Conservation (phyloP, 2,329 filamentous ascomycete genomes). For the Dryadomyces quercus-mongolicae region DNA sequence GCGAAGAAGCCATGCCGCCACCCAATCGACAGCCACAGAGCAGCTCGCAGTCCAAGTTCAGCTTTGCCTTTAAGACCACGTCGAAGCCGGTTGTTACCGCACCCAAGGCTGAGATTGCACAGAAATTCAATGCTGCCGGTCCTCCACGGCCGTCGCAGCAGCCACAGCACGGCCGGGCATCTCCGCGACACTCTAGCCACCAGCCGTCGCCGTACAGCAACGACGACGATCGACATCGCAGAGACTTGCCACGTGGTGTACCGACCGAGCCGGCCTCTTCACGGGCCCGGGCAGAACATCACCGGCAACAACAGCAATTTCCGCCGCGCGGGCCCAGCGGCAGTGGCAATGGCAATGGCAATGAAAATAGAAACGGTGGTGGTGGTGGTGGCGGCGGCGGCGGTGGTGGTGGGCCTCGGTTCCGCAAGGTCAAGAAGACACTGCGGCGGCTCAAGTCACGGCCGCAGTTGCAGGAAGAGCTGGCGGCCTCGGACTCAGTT, state of each 20-base stretch:
- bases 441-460: slow-evolving; percentile 60
- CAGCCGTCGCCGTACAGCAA: not conserved
- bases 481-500: slow-evolving; percentile 72
- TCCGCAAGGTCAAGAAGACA: slow-evolving; percentile 53
- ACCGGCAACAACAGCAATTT: slow-evolving; percentile 7
- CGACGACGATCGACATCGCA: slow-evolving; percentile 16
- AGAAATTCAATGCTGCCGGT: slow-evolving; percentile 55
- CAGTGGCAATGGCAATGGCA: not conserved
- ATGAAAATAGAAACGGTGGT: slow-evolving; percentile 3
- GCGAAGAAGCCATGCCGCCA: slow-evolving; percentile 34
- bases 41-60: slow-evolving; percentile 62
- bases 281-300: slow-evolving; percentile 20
- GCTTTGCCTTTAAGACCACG: slow-evolving; percentile 81
- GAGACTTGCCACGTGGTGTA: slow-evolving; percentile 35
- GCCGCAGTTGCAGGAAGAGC: slow-evolving; percentile 58
- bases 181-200: not conserved
- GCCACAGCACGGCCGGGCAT: not conserved
- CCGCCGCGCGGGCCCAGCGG: not conserved
- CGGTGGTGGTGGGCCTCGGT: slow-evolving; percentile 28
- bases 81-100: slow-evolving; percentile 43
- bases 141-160: not conserved
- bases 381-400: slow-evolving; percentile 5
- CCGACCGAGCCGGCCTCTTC: slow-evolving; percentile 43
- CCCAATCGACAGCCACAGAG: slow-evolving; percentile 38
- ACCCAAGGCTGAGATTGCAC: slow-evolving; percentile 54